These are phyloP conservation scores for Saccharomycopsis olivae DNA, from an alignment of 805 yeast genomes.

Conservation along the genomic window DNA sequence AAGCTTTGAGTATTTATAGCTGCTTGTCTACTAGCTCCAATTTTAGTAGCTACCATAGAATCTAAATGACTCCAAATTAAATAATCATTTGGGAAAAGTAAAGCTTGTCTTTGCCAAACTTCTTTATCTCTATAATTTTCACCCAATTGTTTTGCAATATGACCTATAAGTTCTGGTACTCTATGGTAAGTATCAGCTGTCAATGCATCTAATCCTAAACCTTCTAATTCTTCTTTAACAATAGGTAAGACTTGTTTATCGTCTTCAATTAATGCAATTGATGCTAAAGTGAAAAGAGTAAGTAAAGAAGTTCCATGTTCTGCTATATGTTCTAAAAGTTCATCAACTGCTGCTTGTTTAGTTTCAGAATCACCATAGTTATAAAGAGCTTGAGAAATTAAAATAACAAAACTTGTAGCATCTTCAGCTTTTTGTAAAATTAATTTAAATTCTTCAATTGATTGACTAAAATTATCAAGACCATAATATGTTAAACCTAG, in stretches of 20 bases:
- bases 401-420: conserved; percentile 54
- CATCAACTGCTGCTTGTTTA: conserved; percentile 76
- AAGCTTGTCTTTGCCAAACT: conserved; percentile 60
- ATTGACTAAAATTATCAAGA: conserved; percentile 45
- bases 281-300: conserved; percentile 68
- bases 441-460: conserved; percentile 55
- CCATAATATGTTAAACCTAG: conserved; percentile 69
- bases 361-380: conserved; percentile 70
- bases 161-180: conserved; percentile 49
- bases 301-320: conserved; percentile 54
- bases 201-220: conserved; percentile 33
- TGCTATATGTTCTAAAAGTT: conserved; percentile 56
- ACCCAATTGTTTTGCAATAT: conserved; percentile 35
- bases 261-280: conserved; percentile 59
- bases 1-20: conserved; percentile 41
- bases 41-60: conserved; percentile 41
- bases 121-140: conserved; percentile 17
- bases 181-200: conserved; percentile 37
- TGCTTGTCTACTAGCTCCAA: conserved; percentile 42
- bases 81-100: conserved; percentile 63
- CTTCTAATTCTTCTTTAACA: conserved; percentile 52
- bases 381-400: conserved; percentile 71
- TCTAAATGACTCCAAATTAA: conserved; percentile 62
- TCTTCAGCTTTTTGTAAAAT: conserved; percentile 39
- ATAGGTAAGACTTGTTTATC: conserved; percentile 51